Evolutionary conservation across 2,329 filamentous ascomycete genomes (phyloP).

Genomic region (Colletotrichum coccodes): DNA sequence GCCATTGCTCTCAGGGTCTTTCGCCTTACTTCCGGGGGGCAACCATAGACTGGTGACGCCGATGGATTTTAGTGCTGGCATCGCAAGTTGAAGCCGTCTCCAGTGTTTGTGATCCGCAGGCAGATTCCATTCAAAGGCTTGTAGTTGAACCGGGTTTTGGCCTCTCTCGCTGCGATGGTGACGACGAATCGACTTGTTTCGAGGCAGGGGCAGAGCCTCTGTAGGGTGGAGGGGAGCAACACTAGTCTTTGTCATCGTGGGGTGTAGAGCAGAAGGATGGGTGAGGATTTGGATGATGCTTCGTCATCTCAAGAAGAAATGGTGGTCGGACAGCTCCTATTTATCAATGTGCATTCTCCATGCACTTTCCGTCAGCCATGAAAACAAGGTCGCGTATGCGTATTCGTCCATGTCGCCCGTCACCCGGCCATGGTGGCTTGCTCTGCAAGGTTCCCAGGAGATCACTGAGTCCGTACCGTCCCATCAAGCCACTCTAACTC

Average conservation of each 20-base stretch:
- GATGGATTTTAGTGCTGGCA: conserved; percentile 12
- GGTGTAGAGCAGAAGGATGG: neutral
- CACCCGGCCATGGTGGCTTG: conserved; percentile 17
- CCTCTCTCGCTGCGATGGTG: conserved; percentile 5
- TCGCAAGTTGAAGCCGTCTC: neutral
- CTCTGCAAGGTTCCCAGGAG: neutral
- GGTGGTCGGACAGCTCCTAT: conserved; percentile 12
- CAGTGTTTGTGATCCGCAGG: conserved; percentile 26
- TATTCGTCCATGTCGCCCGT: neutral
- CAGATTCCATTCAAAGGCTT: conserved; percentile 30
- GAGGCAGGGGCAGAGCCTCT: neutral
- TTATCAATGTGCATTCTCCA: conserved; percentile 7
- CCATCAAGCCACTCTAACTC: neutral
- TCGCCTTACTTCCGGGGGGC: conserved; percentile 29
- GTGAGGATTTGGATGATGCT: neutral
- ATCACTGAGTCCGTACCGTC: neutral
- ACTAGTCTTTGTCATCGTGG: conserved; percentile 15
- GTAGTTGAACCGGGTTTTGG: conserved; percentile 25
- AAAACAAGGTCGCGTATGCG: neutral
- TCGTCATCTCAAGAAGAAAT: neutral
- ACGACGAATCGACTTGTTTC: conserved; percentile 10
- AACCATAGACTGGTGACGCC: conserved; percentile 26
- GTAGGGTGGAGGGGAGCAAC: neutral
- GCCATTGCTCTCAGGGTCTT: conserved; percentile 28
- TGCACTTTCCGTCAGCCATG: neutral